Evolutionary conservation across 345 rosid genomes (phyloP).

Genomic region (Cardiospermum halicacabum): DNA sequence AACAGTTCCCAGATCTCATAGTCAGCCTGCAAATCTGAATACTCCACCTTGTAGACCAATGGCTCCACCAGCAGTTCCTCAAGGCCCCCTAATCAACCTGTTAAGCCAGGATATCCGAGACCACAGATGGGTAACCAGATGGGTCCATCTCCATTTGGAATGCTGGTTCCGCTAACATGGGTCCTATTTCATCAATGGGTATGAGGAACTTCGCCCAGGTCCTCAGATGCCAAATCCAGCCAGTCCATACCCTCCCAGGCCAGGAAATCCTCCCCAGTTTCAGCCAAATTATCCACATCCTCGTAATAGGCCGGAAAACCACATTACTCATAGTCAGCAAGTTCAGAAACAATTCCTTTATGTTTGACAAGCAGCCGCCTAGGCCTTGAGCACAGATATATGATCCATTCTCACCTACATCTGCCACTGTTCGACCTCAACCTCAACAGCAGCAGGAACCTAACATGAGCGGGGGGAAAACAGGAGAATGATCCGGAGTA

Average conservation of each 20-base stretch:
- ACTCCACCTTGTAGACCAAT: constrained; percentile 29
- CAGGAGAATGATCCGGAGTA: constrained; percentile 55
- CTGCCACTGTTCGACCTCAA: constrained; percentile 33
- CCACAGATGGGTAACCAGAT: constrained; percentile 45
- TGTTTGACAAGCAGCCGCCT: constrained; percentile 20
- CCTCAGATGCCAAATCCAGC: constrained; percentile 33
- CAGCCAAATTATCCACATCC: constrained; percentile 34
- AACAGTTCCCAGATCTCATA: constrained; percentile 36
- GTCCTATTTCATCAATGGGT: constrained; percentile 38
- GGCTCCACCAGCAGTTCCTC: constrained; percentile 32
- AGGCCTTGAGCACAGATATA: constrained; percentile 51
- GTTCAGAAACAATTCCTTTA: constrained; percentile 18
- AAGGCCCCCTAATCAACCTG: constrained; percentile 37
- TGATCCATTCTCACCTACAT: constrained; percentile 86
- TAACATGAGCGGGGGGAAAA: constrained; percentile 25
- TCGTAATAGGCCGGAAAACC: constrained; percentile 28
- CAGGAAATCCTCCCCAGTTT: constrained; percentile 35
- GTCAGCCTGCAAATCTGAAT: constrained; percentile 24
- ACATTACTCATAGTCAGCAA: constrained; percentile 29
- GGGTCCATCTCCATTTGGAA: constrained; percentile 28
- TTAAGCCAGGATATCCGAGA: constrained; percentile 38
- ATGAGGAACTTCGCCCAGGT: constrained; percentile 37
- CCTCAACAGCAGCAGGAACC: constrained; percentile 43
- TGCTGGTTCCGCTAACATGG: constrained; percentile 35
- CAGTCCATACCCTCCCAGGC: constrained; percentile 49